A percentile compares a stretch with the other conserved stretches of the same genome.
Evolutionary conservation across 1,139 yeast species (phyloP).

Genomic region (Pneumocystis canis): DNA sequence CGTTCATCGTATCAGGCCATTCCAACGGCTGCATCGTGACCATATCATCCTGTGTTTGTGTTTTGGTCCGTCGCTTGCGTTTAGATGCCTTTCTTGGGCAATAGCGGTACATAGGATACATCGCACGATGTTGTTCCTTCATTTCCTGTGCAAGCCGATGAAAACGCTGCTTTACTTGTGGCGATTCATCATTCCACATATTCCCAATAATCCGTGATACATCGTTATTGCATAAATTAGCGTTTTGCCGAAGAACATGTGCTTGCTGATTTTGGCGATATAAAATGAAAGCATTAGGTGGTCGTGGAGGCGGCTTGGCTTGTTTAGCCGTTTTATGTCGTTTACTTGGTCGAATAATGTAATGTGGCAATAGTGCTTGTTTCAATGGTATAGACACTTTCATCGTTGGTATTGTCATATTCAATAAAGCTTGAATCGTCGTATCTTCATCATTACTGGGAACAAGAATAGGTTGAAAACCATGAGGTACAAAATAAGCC

Average conservation of each 20-base stretch:
- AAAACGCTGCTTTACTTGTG: constrained; percentile 3
- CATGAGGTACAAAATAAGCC: constrained; percentile 11
- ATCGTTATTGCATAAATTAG: constrained; percentile 8
- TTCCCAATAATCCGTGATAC: constrained; percentile 11
- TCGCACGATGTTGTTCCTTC: constrained; percentile 7
- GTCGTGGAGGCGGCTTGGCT: constrained; percentile 7
- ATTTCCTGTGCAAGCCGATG: constrained; percentile 5
- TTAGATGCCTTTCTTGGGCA: constrained; percentile 4
- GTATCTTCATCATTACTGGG: constrained; percentile 1
- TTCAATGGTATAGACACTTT: constrained; percentile 2
- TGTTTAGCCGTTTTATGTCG: neutral
- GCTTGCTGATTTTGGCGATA: constrained; percentile 10
- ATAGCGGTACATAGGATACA: constrained; percentile 10
- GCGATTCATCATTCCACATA: constrained; percentile 9
- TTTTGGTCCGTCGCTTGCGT: neutral
- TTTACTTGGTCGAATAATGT: neutral
- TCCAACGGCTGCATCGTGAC: too few species aligned
- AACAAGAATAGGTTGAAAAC: constrained; percentile 9
- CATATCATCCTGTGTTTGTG: neutral
- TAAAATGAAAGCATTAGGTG: constrained; percentile 12
- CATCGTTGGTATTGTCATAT: neutral
- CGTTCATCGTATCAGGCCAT: too few species aligned
- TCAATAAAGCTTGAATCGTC: neutral
- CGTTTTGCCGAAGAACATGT: constrained; percentile 2
- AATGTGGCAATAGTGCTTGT: constrained; percentile 5